These are phyloP conservation scores for Papilionanthe hybrid DNA, from an alignment of 116 monocot species.

Conservation along the genomic window DNA sequence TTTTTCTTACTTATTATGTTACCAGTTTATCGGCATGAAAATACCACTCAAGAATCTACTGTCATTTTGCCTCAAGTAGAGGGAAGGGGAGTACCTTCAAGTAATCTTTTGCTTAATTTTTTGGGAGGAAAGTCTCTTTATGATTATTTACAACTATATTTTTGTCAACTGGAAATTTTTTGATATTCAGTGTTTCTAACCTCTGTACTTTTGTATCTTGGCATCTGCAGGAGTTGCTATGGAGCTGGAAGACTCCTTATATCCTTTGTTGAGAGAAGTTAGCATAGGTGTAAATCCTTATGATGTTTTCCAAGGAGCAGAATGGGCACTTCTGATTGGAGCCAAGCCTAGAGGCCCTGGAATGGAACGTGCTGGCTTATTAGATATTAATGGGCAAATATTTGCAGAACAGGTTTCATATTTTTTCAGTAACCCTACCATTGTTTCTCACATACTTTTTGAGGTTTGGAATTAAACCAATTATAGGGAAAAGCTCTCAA, in stretches of 20 bases:
- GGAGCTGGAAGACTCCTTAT: conserved; percentile 97
- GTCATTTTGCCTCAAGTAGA: no score
- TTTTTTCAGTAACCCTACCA: background rate
- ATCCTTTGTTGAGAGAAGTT: conserved; percentile 91
- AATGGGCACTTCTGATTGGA: conserved; percentile 98
- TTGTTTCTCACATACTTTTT: conserved; percentile 3
- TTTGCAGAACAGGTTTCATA: conserved; percentile 84
- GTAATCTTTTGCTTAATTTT: conserved; percentile 1
- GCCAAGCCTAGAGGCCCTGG: conserved; percentile 96
- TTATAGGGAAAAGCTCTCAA: conserved; percentile 96
- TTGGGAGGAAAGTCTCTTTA: background rate
- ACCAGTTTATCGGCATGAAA: no score
- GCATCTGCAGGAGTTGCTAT: conserved; percentile 80
- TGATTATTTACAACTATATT: background rate
- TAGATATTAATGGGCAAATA: conserved; percentile 98
- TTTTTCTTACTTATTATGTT: no score
- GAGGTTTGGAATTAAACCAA: conserved; percentile 6
- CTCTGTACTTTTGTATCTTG: background rate
- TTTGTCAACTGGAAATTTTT: background rate
- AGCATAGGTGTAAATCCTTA: conserved; percentile 89
- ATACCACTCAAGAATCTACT: no score
- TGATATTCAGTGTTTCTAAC: background rate
- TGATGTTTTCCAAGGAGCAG: conserved; percentile 79
- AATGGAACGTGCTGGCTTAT: conserved; percentile 92
- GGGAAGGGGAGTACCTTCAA: background rate